Percentiles rank a stretch among this genome's conserved stretches.
Conservation (phyloP, 164 flowering plant genomes). For the Vitis amurensis region DNA sequence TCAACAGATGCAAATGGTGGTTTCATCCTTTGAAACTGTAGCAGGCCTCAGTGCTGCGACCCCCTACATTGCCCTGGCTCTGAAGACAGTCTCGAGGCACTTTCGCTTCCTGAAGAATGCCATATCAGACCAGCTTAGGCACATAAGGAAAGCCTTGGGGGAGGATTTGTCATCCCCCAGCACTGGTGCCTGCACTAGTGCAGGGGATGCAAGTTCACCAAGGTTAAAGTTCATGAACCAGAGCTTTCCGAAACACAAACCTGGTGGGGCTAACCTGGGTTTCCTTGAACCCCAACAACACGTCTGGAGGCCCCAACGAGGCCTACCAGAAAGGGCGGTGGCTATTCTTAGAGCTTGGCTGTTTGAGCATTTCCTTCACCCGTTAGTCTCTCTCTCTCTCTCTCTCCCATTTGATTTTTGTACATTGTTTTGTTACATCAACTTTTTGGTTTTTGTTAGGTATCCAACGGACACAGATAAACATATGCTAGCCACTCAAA, state of each 20-base stretch:
- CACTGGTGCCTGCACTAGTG: constrained; percentile 27
- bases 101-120: constrained; percentile 58
- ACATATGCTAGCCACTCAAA: constrained; percentile 87
- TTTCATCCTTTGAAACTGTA: constrained; percentile 80
- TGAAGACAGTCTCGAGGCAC: constrained; percentile 60
- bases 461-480: constrained; percentile 94
- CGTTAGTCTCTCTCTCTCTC: constrained; percentile 47
- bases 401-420: not conserved
- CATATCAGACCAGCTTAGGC: constrained; percentile 61
- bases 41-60: constrained; percentile 80
- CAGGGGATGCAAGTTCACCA: constrained; percentile 29
- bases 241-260: constrained; percentile 34
- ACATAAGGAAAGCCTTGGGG: constrained; percentile 43
- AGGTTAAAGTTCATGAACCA: constrained; percentile 43
- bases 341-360: constrained; percentile 87
- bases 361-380: constrained; percentile 96
- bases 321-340: constrained; percentile 90
- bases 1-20: constrained; percentile 86
- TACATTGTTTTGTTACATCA: not conserved
- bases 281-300: constrained; percentile 58
- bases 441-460: constrained; percentile 36
- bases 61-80: constrained; percentile 64
- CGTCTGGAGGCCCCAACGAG: constrained; percentile 92
- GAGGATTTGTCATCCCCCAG: constrained; percentile 53
- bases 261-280: constrained; percentile 31